A percentile compares a stretch with the other conserved stretches of the same genome.
These are phyloP conservation scores for Mucor mucedo DNA, from an alignment of 371 early-diverging fungal species.

Conservation along the genomic window DNA sequence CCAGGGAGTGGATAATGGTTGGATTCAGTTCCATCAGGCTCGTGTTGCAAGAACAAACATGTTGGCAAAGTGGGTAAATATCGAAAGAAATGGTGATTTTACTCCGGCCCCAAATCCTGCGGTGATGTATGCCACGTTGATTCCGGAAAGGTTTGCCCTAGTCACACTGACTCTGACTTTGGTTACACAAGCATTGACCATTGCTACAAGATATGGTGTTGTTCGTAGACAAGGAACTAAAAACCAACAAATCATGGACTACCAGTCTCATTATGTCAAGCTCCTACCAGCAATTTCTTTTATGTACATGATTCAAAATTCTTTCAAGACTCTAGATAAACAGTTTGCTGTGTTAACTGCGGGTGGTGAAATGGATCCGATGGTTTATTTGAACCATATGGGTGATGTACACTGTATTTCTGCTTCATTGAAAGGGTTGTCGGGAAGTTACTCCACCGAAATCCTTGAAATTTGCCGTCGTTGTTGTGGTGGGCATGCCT, in stretches of 20 bases:
- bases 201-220: slow-evolving; percentile 75
- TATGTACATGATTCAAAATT: slow-evolving; percentile 53
- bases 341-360: slow-evolving; percentile 45
- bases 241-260: slow-evolving; percentile 75
- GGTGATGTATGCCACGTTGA: slow-evolving; percentile 69
- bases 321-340: slow-evolving; percentile 28
- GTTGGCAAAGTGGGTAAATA: slow-evolving; percentile 73
- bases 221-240: slow-evolving; percentile 69
- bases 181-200: slow-evolving; percentile 61
- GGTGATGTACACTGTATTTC: slow-evolving; percentile 66
- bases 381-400: slow-evolving; percentile 55
- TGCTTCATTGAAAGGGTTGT: slow-evolving; percentile 58
- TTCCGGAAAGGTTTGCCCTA: slow-evolving; percentile 67
- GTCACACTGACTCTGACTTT: slow-evolving; percentile 39
- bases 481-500: slow-evolving; percentile 65
- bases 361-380: slow-evolving; percentile 45
- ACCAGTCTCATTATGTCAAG: slow-evolving; percentile 65
- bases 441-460: slow-evolving; percentile 62
- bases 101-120: slow-evolving; percentile 62
- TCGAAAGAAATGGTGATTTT: slow-evolving; percentile 66
- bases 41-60: slow-evolving; percentile 82
- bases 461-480: slow-evolving; percentile 63
- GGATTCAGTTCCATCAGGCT: slow-evolving; percentile 86
- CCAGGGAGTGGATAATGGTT: slow-evolving; percentile 88
- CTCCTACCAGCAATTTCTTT: slow-evolving; percentile 65